Base-by-base conservation (phyloP, 2,329 filamentous ascomycete genomes). In the Talaromyces sp. region DNA sequence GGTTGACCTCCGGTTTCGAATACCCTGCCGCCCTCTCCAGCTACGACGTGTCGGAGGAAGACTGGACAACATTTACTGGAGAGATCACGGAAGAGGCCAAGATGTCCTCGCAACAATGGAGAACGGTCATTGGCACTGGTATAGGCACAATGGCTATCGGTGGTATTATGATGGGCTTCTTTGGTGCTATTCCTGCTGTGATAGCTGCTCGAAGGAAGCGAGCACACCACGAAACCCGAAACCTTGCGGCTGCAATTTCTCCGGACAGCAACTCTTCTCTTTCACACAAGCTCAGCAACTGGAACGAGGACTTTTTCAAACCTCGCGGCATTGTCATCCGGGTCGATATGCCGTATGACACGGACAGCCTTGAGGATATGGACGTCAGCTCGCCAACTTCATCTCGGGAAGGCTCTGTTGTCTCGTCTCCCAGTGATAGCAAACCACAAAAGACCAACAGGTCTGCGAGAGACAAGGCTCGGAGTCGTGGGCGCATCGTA, bases 301-400 rank as follows among this genome's bases (percentile, higher is more conserved):
- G 72, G 72, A 74, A 74, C 51, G 67, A 70, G 33, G 62, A 61
- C 3, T 70, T 70, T 50, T 74, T 74, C 54, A 47, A 62, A 27
- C 70, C 70, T 1, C 60, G 68, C 10, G 70, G 70, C 1, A 44
- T 74, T 10, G 23, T 73, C 53, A 71, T 74, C 16, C 66, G 72
- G 23, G 65, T 74, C 9, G 72, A 74, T 61, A 60, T 74, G 36
- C 72, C 72, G 0, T 65, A 68, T 52, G 69, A 73, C 57, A 64
- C 67, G 16, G 63, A 65, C 8, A 69, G 71, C 18, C 63, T 73
- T 44, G 55, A 65, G 9, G 47, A 59, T 18, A 70, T 73, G 66
- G 66, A 71, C 60, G 47, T 71, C 23, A 59, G 27, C 4, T 58
- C 60, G 6, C 61, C 56, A 2, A 30, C 31, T 7, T 56, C 61